Evolutionary conservation across 140 eudicot species (phyloP).

Genomic region (Senecio squalidus): DNA sequence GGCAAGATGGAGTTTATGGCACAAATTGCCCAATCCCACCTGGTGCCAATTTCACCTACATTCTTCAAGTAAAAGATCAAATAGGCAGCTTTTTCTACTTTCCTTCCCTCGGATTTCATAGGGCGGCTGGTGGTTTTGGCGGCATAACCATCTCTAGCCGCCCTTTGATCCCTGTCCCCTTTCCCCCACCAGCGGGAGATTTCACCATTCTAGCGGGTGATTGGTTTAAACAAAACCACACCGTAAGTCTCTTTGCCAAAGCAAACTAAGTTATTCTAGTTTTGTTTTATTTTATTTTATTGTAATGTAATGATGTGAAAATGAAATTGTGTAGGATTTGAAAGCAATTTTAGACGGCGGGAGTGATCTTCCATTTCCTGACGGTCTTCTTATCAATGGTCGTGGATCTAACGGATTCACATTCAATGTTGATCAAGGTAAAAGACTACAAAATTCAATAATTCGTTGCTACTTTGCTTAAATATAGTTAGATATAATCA

Average conservation of each 20-base stretch:
- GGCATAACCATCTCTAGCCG: slow-evolving; percentile 54
- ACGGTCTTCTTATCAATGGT: slow-evolving; percentile 66
- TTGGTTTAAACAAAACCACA: slow-evolving; percentile 70
- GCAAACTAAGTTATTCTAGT: neutral
- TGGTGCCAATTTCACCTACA: slow-evolving; percentile 59
- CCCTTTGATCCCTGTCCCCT: slow-evolving; percentile 56
- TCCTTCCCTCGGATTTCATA: slow-evolving; percentile 55
- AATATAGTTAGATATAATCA: neutral
- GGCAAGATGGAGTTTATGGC: slow-evolving; percentile 81
- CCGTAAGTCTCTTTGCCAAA: slow-evolving; percentile 30
- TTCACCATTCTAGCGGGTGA: slow-evolving; percentile 60
- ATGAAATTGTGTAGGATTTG: slow-evolving; percentile 32
- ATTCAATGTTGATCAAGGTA: slow-evolving; percentile 60
- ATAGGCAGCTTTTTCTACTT: slow-evolving; percentile 65
- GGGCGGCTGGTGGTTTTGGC: slow-evolving; percentile 70
- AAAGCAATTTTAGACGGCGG: slow-evolving; percentile 58
- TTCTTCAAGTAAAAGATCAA: slow-evolving; percentile 70
- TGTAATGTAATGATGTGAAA: neutral
- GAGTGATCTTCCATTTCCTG: slow-evolving; percentile 57
- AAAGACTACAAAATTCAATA: neutral
- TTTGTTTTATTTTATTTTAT: neutral
- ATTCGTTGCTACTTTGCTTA: neutral
- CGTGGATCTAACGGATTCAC: slow-evolving; percentile 58
- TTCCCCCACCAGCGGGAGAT: slow-evolving; percentile 58
- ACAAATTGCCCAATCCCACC: slow-evolving; percentile 80